Evolutionary conservation across 2,329 filamentous ascomycete species (phyloP).

Genomic region (Penicillium glabrum): DNA sequence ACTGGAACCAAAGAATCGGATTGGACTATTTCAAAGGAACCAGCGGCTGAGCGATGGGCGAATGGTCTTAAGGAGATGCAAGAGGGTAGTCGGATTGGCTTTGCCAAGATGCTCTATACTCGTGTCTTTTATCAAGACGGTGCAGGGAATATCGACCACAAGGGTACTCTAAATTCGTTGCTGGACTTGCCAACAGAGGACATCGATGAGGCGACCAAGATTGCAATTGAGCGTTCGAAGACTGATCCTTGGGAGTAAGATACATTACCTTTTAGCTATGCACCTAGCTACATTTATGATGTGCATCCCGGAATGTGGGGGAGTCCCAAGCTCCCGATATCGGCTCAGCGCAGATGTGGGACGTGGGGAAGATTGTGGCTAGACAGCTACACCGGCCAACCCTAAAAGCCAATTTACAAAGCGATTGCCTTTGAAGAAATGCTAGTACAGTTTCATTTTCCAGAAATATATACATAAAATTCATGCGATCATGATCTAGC

Average conservation of each 20-base stretch:
- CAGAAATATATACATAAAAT: conserved; percentile 5
- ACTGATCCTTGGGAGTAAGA: not conserved
- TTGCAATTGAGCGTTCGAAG: conserved; percentile 38
- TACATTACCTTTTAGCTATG: not conserved
- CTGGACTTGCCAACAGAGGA: conserved; percentile 59
- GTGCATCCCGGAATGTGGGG: not conserved
- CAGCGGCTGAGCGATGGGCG: conserved; percentile 46
- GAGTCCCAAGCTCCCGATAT: not conserved
- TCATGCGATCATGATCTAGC: conserved; percentile 9
- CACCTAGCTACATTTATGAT: not conserved
- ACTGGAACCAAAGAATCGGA: conserved; percentile 23
- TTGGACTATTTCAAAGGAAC: conserved; percentile 52
- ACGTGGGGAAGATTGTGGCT: not conserved
- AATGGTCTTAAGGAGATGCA: conserved; percentile 47
- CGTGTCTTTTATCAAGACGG: conserved; percentile 51
- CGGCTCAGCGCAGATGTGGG: not conserved
- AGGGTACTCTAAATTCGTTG: conserved; percentile 47
- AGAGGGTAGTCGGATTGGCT: conserved; percentile 44
- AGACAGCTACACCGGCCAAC: not conserved
- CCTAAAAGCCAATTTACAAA: not conserved
- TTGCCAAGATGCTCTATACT: conserved; percentile 53
- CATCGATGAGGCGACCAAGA: conserved; percentile 56
- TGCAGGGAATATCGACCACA: conserved; percentile 39
- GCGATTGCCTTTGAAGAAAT: not conserved
- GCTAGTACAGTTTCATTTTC: not conserved